Conservation (phyloP, 305 asterid genomes). For the Solanum chacoense region DNA sequence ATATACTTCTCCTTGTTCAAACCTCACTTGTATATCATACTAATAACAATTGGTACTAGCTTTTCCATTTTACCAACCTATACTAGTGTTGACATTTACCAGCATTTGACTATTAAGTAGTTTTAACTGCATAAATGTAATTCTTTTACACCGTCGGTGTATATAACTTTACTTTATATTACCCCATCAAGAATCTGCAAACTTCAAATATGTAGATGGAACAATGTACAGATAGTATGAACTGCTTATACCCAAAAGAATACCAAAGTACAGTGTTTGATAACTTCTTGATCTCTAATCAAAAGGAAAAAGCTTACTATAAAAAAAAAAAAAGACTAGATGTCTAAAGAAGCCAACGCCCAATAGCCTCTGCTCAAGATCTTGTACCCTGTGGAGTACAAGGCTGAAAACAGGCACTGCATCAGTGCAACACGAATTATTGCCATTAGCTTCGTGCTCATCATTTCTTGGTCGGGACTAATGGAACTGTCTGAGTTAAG, state of each 20-base stretch:
- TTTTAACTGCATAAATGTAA: not conserved
- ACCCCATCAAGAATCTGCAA: not conserved
- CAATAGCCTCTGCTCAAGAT: not conserved
- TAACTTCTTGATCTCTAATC: not conserved
- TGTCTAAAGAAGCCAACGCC: not conserved
- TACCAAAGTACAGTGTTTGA: not conserved
- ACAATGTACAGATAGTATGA: not conserved
- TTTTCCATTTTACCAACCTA: not conserved
- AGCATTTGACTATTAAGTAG: not conserved
- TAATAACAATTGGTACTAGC: not conserved
- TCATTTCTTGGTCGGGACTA: constrained; percentile 33
- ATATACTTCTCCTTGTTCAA: not conserved
- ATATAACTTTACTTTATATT: not conserved
- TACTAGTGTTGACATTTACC: not conserved
- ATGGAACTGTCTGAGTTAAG: constrained; percentile 19
- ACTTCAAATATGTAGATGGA: not conserved
- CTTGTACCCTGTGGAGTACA: not conserved
- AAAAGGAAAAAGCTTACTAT: not conserved
- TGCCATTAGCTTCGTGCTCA: not conserved
- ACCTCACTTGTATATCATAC: not conserved
- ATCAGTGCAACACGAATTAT: constrained; percentile 1
- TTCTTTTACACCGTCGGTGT: not conserved
- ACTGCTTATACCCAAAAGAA: not conserved
- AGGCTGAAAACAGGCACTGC: not conserved
- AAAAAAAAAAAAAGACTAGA: not conserved